Evolutionary conservation across 257 asterid species (phyloP).

Genomic region (Primulina eburnea): DNA sequence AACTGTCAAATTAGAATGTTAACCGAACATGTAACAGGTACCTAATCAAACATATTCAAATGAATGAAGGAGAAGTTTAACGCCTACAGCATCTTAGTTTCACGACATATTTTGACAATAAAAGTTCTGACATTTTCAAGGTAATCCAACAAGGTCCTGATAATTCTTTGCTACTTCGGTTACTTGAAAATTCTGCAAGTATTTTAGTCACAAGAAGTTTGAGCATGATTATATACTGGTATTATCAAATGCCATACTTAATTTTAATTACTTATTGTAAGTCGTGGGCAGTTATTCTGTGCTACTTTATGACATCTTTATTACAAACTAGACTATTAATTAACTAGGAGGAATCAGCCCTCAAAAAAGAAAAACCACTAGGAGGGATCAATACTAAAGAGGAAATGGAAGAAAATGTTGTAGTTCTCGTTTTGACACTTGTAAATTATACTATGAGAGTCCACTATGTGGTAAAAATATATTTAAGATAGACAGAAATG

Average conservation of each 20-base stretch:
- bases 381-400: neutral
- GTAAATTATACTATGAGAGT: neutral
- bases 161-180: neutral
- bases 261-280: too few relatives aligned
- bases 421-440: neutral
- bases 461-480: too few relatives aligned
- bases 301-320: neutral
- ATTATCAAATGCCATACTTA: neutral
- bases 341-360: neutral
- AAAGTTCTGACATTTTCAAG: neutral
- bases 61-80: too few relatives aligned
- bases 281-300: neutral
- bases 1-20: slow-evolving; percentile 18
- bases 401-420: neutral
- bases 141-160: neutral
- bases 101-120: neutral
- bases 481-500: neutral
- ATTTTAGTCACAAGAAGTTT: too few relatives aligned
- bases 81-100: neutral
- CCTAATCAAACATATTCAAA: too few relatives aligned
- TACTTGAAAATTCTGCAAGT: neutral
- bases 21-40: neutral
- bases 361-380: too few relatives aligned
- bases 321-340: neutral
- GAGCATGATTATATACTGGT: neutral